A percentile compares a stretch with the other conserved stretches of the same genome.
Evolutionary conservation across 345 rosid genomes (phyloP).

Genomic region (Erodium maritimum): DNA sequence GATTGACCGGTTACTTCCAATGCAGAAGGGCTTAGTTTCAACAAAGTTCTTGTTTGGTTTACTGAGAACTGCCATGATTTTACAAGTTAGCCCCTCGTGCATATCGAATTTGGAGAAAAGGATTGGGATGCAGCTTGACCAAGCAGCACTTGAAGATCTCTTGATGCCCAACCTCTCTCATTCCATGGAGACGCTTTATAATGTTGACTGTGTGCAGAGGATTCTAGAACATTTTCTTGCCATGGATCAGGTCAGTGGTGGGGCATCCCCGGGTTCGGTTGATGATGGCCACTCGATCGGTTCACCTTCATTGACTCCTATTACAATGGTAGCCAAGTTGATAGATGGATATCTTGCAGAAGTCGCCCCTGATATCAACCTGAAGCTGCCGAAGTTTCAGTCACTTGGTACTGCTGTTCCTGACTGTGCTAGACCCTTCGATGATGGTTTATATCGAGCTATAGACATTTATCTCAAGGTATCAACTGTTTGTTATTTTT

Average conservation of each 20-base stretch:
- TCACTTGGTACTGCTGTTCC: constrained; percentile 89
- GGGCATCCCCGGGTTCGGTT: constrained; percentile 65
- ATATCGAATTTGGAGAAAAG: constrained; percentile 63
- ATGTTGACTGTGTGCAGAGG: constrained; percentile 82
- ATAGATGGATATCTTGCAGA: constrained; percentile 97
- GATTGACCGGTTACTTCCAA: constrained; percentile 54
- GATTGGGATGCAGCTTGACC: constrained; percentile 95
- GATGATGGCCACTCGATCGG: constrained; percentile 69
- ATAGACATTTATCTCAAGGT: constrained; percentile 95
- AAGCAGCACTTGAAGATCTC: constrained; percentile 87
- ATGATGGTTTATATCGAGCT: constrained; percentile 93
- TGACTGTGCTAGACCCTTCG: constrained; percentile 75
- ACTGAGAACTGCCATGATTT: constrained; percentile 71
- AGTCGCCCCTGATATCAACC: constrained; percentile 90
- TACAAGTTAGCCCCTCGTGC: constrained; percentile 52
- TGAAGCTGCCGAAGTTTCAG: constrained; percentile 89
- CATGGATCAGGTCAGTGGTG: constrained; percentile 68
- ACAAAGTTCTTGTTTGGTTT: constrained; percentile 75
- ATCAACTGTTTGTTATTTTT: constrained; percentile 4
- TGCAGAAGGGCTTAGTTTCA: constrained; percentile 55
- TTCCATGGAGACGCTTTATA: constrained; percentile 82
- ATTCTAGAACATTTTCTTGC: constrained; percentile 80
- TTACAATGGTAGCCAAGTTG: constrained; percentile 80
- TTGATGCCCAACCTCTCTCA: constrained; percentile 83
- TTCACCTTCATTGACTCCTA: constrained; percentile 71